These are phyloP conservation scores for Penicillium argentinense DNA, from an alignment of 495 filamentous ascomycete genomes.

Conservation along the genomic window DNA sequence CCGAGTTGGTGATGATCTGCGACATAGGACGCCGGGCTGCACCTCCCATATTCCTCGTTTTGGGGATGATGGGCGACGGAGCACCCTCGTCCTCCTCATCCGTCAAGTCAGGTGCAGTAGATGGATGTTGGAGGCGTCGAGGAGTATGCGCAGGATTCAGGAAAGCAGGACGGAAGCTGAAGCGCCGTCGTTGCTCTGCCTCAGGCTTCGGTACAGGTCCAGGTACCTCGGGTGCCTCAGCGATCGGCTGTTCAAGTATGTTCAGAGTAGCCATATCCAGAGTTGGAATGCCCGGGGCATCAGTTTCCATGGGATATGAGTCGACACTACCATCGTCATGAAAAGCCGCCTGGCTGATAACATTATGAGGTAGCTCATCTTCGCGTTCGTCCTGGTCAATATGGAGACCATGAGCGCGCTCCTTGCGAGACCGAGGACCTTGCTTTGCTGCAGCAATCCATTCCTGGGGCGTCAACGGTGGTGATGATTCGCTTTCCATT, in stretches of 20 bases:
- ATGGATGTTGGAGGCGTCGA: constrained; percentile 30
- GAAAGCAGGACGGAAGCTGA: constrained; percentile 40
- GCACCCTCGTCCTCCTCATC: constrained; percentile 35
- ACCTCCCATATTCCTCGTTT: constrained; percentile 22
- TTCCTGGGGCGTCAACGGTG: constrained; percentile 41
- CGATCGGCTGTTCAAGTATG: constrained; percentile 14
- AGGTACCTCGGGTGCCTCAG: constrained; percentile 6
- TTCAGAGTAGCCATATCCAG: constrained; percentile 30
- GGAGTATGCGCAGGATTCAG: constrained; percentile 30
- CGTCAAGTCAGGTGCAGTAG: constrained; percentile 19
- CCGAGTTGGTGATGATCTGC: constrained; percentile 20
- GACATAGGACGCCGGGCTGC: constrained; percentile 15
- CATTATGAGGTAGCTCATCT: constrained; percentile 16
- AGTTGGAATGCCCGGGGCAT: constrained; percentile 32
- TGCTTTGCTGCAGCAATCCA: constrained; percentile 45
- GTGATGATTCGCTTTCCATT: constrained; percentile 17
- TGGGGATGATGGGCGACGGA: constrained; percentile 39
- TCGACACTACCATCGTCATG: constrained; percentile 31
- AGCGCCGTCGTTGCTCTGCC: constrained; percentile 29
- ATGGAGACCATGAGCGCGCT: constrained; percentile 4
- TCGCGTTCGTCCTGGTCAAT: constrained; percentile 9
- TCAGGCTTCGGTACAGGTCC: constrained; percentile 17
- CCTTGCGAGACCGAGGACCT: constrained; percentile 22
- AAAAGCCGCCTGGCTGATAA: constrained; percentile 14
- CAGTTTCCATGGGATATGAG: constrained; percentile 26